Percentiles rank a stretch among this genome's conserved stretches.
These are phyloP conservation scores for Polygonum maritimum DNA, from an alignment of 148 eudicot species.

Conservation along the genomic window DNA sequence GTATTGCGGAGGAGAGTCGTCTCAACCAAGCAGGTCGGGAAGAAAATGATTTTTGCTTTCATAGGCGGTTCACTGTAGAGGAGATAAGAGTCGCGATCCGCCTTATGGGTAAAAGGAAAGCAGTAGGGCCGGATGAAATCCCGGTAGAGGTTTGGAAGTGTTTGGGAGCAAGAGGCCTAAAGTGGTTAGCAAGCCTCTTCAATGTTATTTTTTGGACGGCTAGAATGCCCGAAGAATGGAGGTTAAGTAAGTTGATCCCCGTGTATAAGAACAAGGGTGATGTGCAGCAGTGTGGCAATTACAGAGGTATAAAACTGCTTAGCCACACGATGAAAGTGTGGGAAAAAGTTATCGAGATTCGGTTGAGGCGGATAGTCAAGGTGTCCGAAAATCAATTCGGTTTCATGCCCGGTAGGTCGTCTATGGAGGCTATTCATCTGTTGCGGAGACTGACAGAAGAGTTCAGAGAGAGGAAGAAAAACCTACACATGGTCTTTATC, in stretches of 20 bases:
- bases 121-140: too few species aligned
- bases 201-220: not conserved
- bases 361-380: not conserved
- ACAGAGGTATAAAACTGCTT: not conserved
- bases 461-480: not conserved
- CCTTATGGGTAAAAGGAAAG: too few species aligned
- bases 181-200: not conserved
- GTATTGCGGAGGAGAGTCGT: too few species aligned
- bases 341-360: not conserved
- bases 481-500: constrained; percentile 9
- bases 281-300: not conserved
- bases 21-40: too few species aligned
- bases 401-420: not conserved
- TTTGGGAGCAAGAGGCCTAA: not conserved
- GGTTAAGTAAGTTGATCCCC: not conserved
- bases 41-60: too few species aligned
- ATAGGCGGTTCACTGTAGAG: too few species aligned
- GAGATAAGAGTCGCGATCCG: too few species aligned
- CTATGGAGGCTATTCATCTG: not conserved
- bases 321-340: not conserved
- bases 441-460: not conserved
- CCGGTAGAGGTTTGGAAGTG: not conserved
- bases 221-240: not conserved
- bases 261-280: constrained; percentile 9
- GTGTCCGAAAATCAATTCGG: not conserved